Conservation (phyloP, 2,329 filamentous ascomycete genomes). For the Curvularia sp. region DNA sequence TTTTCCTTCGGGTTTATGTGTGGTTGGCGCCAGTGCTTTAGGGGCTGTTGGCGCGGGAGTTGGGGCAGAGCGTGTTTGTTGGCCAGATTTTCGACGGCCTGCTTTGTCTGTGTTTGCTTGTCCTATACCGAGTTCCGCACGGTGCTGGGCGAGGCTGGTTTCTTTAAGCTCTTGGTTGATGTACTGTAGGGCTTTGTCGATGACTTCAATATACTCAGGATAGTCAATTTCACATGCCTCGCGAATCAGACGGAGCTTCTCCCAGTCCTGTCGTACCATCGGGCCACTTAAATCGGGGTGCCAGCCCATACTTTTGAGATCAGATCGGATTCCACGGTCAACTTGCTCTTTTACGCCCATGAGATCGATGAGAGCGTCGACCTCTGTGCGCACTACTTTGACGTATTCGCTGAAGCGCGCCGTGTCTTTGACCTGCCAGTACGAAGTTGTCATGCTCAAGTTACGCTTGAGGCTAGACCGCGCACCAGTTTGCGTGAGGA, state of each 20-base stretch:
- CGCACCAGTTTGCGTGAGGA: constrained; percentile 42
- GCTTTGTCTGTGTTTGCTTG: constrained; percentile 11
- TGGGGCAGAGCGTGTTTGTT: constrained; percentile 25
- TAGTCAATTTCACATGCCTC: constrained; percentile 54
- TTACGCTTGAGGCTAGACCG: constrained; percentile 46
- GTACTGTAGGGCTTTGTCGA: constrained; percentile 54
- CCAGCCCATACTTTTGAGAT: constrained; percentile 59
- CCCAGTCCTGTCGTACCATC: constrained; percentile 44
- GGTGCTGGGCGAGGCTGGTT: constrained; percentile 28
- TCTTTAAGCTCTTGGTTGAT: constrained; percentile 49
- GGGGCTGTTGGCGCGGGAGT: background rate
- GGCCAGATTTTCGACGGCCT: constrained; percentile 35
- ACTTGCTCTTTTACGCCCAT: constrained; percentile 55
- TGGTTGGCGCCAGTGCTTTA: background rate
- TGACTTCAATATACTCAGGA: constrained; percentile 54
- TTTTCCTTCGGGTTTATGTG: constrained; percentile 20
- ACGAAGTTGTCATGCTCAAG: constrained; percentile 45
- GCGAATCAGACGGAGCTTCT: constrained; percentile 55
- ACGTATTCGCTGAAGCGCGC: constrained; percentile 54
- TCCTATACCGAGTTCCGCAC: constrained; percentile 27
- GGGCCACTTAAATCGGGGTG: constrained; percentile 53
- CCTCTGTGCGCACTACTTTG: constrained; percentile 51
- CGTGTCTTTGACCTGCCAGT: constrained; percentile 55
- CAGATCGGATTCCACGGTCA: constrained; percentile 54
- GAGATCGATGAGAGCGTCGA: constrained; percentile 55